phyloP scores from a whole-genome alignment of 345 rosid genomes.

The Eucalyptus urophylla region DNA sequence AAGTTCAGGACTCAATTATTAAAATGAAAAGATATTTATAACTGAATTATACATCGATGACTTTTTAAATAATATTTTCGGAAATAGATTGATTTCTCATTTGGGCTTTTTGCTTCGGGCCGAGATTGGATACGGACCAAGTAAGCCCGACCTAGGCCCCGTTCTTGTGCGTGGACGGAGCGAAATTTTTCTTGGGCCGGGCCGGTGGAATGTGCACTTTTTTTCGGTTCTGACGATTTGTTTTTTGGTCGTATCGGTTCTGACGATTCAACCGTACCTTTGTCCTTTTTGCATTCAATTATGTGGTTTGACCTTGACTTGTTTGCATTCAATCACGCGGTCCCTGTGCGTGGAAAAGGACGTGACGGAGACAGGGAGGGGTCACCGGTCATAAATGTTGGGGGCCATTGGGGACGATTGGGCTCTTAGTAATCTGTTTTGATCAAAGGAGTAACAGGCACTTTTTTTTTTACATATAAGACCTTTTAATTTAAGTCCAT shows the following conservation, averaged over 20 bases:
- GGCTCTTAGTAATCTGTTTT: not conserved
- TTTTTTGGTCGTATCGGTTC: too few species aligned
- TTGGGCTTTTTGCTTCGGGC: not conserved
- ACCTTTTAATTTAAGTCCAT: not conserved
- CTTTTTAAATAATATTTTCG: not conserved
- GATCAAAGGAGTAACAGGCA: not conserved
- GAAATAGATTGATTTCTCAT: not conserved
- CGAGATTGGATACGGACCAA: not conserved
- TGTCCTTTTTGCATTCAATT: too few species aligned
- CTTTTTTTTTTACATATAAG: too few species aligned
- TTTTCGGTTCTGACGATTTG: not conserved
- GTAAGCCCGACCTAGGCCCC: not conserved
- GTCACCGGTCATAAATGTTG: not conserved
- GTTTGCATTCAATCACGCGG: not conserved
- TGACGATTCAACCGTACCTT: too few species aligned
- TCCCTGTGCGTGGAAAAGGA: not conserved
- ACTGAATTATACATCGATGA: too few species aligned
- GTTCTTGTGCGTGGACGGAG: not conserved
- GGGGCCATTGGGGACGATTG: not conserved
- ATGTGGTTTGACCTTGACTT: not conserved
- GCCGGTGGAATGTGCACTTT: not conserved
- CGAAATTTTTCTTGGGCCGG: not conserved
- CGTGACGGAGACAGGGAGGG: not conserved
- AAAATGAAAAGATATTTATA: fast-evolving
- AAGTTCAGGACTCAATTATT: too few species aligned